phyloP scores from a whole-genome alignment of 192 early-diverging fungal species.

The Lunasporangiospora selenospora region DNA sequence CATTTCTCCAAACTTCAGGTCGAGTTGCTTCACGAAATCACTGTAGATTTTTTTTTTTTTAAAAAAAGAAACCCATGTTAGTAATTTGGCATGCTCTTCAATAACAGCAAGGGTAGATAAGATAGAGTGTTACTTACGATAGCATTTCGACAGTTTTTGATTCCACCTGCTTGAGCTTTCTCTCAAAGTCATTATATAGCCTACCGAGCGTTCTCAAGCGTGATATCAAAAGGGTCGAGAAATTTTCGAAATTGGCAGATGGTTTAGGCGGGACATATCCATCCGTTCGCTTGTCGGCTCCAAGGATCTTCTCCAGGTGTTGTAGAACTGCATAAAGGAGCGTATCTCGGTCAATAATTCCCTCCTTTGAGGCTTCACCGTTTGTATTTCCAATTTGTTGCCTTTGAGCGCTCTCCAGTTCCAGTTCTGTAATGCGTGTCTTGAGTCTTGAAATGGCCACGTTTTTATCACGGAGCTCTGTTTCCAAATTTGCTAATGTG shows the following conservation, averaged over 20 bases:
- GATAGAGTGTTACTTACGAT: constrained; percentile 12
- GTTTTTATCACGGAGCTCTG: constrained; percentile 36
- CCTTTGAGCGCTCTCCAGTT: constrained; percentile 25
- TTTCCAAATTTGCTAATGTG: constrained; percentile 37
- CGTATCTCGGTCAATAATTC: constrained; percentile 49
- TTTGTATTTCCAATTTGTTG: constrained; percentile 17
- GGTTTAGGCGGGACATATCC: constrained; percentile 46
- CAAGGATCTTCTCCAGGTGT: constrained; percentile 47
- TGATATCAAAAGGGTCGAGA: constrained; percentile 42
- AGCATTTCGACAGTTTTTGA: constrained; percentile 43
- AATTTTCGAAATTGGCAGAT: constrained; percentile 45
- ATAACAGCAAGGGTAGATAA: background rate
- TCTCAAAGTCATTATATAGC: constrained; percentile 44
- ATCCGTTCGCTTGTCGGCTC: constrained; percentile 38
- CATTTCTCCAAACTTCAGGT: constrained; percentile 41
- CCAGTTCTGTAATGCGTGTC: constrained; percentile 30
- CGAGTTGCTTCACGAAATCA: constrained; percentile 42
- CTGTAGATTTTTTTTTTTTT: no score
- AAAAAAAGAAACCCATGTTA: background rate
- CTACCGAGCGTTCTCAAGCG: constrained; percentile 47
- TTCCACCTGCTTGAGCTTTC: constrained; percentile 46
- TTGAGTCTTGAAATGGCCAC: constrained; percentile 46
- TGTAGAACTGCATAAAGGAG: constrained; percentile 45
- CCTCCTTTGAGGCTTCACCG: constrained; percentile 16
- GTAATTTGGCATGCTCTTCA: background rate